Evolutionary conservation across 2,329 filamentous ascomycete species (phyloP), one percentile per base, ranked within the genome.

Genomic region (Plectosphaerella plurivora): DNA sequence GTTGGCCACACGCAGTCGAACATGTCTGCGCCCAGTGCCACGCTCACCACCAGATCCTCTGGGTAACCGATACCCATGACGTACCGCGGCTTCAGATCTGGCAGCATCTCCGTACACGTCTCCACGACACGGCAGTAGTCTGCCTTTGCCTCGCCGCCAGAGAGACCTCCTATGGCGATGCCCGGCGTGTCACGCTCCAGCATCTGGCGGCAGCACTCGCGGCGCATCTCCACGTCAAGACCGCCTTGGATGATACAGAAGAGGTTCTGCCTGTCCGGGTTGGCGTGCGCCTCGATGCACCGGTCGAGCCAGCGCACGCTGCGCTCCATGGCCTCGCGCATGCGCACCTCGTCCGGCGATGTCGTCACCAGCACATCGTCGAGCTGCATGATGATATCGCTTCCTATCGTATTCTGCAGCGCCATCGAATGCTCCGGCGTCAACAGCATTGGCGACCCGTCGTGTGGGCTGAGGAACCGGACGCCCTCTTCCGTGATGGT

Each of bases 1-100:
- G 94, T 97, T 1, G 94, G 95, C 94, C 94, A 99, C 7, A 99
- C 94, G 65, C 95, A 99, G 72, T 99, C 94, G 67, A 99, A 99
- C 94, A 99, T 99, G 71, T 99, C 94, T 47, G 94, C 94, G 4
- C 94, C 94, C 1, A 99, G 79, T 1, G 94, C 94, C 4, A 97
- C 86, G 50, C 91, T 95, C 39, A 99, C 92, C 2, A 99, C 83
- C 52, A 99, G 77, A 65, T 99, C 94, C 73, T 97, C 94, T 1
- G 94, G 94, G 68, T 97, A 99, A 12, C 94, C 91, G 60, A 99
- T 94, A 16, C 94, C 94, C 95, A 99, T 99, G 53, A 99, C 93
- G 72, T 99, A 99, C 67, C 94, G 82, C n/a, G 94, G 94, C 71
- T 99, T 99, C 56, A 89, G 76, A 53, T 93, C 87, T 0, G 95